Base-by-base conservation (phyloP, 2,329 filamentous ascomycete species). In the Xylariaceae sp. region DNA sequence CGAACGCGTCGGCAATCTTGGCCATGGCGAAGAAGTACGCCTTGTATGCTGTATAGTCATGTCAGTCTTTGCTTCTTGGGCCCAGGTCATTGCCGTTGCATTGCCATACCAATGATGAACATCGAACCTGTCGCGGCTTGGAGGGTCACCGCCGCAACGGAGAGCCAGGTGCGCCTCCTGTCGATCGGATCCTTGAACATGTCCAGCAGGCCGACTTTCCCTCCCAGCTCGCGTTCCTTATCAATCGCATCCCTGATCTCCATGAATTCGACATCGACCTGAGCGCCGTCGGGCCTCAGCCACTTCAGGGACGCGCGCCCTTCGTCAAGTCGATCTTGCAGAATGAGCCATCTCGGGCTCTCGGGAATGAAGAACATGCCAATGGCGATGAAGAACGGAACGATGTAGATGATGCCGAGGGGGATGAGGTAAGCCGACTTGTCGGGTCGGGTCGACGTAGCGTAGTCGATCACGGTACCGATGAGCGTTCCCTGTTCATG, bases 1-100 rank as follows among this genome's bases (percentile, higher is more conserved):
- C 67, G 53, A 77, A 77, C 6, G 72, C 65, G 34, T 71, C 62
- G 6, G 65, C 58, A 12, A 76, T 69, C 31, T 65, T 62, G 16
- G 72, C 72, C 69, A 76, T 76, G 44, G 69, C 65, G 55, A 78
- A 73, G 63, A 77, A 77, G 56, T 77, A 78, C 7, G 73, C 73
- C 32, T 65, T 63, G 50, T 70, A 71, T 2, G 67, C 71, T 71
- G 29, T 55, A n/a, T 6, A 29, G 8, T 12, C 4, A 16, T 11
- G 19, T 44, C 16, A 44, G 38, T 26, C n/a, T 18, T 11, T 17
- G 17, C 11, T 32, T 1, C 3, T 13, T 13, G 31, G 31, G 26
- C 17, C 28, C 18, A 11, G 11, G 22, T 6, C 6, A 6, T 26
- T 11, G 22, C 6, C 22, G 22, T 26, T 6, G 22, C 22, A 11